Base-by-base conservation (phyloP, 176 grass and related monocot genomes). In the Avena eriantha region DNA sequence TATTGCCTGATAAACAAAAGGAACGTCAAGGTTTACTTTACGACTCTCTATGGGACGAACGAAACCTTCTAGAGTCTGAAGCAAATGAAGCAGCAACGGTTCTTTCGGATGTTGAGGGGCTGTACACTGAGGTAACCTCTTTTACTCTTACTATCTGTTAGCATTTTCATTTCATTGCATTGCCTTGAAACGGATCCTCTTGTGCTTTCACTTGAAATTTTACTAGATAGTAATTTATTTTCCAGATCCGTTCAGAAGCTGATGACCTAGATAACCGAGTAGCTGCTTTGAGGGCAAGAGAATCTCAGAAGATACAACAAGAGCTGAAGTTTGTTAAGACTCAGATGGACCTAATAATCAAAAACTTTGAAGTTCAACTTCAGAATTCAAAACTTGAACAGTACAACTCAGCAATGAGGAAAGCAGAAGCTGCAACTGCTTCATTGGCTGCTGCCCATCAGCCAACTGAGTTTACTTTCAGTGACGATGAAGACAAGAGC, bases 1-100 rank as follows among this genome's bases (percentile, higher is more conserved):
- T 95, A 57, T 64, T 89, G 43, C 90, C 93, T 79, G 90, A 95
- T 79, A 91, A 92, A 79, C 90, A 95, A 33, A 92, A 86, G 75
- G 90, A 95, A 82, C 71, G 88, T 6, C 93, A 92, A 80, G 93
- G 93, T 69, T 88, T 90, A 76, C 93, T 95, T 61, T 95, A 95
- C 43, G 80, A 84, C 51, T 95, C 88, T 41, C 78, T 95, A 17
- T 69, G 90, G 19, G 57, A 90, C 10, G 93, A 95, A 76, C 86
- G 72, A 57, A 89, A 85, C 24, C 39, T 85, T 36, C 79, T 95
- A 19, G 86, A 90, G 73, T 61, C 73, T 78, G 90, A 92, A 78
- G 88, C 90, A 84, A 90, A 89, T 26, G 88, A 95, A 90, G 83
- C 78, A 70, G 80, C 90, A 82, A 89, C 77, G 16, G 93, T 95